Conservation (phyloP, 495 filamentous ascomycete genomes). For the Aspergillus heteromorphus region DNA sequence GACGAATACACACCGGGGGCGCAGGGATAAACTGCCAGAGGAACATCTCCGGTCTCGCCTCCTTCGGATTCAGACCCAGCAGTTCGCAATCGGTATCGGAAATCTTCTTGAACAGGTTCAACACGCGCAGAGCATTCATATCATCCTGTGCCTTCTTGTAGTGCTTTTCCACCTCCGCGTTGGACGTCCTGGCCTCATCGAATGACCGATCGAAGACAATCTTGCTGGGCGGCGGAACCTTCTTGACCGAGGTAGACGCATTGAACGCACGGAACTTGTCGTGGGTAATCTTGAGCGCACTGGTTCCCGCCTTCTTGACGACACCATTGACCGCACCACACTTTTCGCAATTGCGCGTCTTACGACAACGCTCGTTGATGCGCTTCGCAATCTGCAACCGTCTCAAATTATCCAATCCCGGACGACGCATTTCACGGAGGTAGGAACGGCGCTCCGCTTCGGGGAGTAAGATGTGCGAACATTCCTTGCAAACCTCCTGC, state of each 20-base stretch:
- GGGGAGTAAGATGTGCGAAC: slow-evolving; percentile 65
- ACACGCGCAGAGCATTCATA: slow-evolving; percentile 78
- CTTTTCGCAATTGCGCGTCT: slow-evolving; percentile 67
- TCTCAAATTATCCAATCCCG: slow-evolving; percentile 79
- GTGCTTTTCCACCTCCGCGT: slow-evolving; percentile 83
- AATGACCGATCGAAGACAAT: slow-evolving; percentile 80
- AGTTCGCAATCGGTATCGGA: slow-evolving; percentile 84
- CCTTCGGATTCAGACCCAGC: slow-evolving; percentile 76
- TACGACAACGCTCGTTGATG: slow-evolving; percentile 82
- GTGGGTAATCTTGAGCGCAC: slow-evolving; percentile 85
- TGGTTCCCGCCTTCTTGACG: slow-evolving; percentile 73
- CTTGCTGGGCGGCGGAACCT: slow-evolving; percentile 73
- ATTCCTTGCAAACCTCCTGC: slow-evolving; percentile 85
- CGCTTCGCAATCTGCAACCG: slow-evolving; percentile 74
- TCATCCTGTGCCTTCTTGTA: slow-evolving; percentile 89
- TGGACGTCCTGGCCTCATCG: slow-evolving; percentile 62
- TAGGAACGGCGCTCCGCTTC: slow-evolving; percentile 68
- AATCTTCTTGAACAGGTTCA: slow-evolving; percentile 87
- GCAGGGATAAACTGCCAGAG: slow-evolving; percentile 95
- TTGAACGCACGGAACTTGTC: slow-evolving; percentile 87
- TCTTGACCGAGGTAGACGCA: slow-evolving; percentile 76
- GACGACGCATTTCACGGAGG: slow-evolving; percentile 71
- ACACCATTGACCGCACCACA: slow-evolving; percentile 80
- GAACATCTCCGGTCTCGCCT: slow-evolving; percentile 93
- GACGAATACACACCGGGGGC: slow-evolving; percentile 87